Evolutionary conservation across 768 basidiomycete genomes (phyloP), one percentile per base, ranked within the genome.

Genomic region (Pulveroboletus sp.): DNA sequence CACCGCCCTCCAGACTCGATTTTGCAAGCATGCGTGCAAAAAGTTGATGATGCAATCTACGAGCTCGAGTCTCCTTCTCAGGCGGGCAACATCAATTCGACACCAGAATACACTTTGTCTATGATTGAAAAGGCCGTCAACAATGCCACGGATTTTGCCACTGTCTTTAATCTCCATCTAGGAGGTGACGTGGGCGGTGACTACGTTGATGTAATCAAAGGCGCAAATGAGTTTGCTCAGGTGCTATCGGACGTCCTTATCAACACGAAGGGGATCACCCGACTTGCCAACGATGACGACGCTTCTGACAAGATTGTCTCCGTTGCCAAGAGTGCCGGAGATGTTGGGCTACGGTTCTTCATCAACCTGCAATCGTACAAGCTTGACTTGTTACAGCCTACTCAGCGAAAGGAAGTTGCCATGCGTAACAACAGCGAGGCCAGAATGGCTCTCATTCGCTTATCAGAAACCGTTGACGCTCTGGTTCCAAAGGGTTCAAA

Each of bases 71-170:
- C 96, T 4, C 92, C 93, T 3, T 87, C 89, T 34, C 90, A 93
- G 61, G 87, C 88, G 5, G 96, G 95, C 31, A 97, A 98, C 70
- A 79, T 86, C 58, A 95, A 90, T 63, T 92, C 95, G n/a, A 98
- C 96, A 0, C 96, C 96, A 4, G 95, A 97, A 66, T 98, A 98
- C 67, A 95, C 93, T 1, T 75, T 97, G 16, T 96, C 96, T 2
- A 94, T 98, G 87, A 92, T 98, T 63, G 96, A 99, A 69, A 97
- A 97, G 72, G 87, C 93, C 2, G 73, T 87, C 64, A 94, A 89
- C 67, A 95, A 89, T 60, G 92, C 94, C 14, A 97, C 85, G 40
- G 95, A 99, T 62, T 98, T 99, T 62, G 96, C 95, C 10, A 89
- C 88, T 16, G 77, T 93, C 49, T 98, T 92, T 74, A 92, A 93